Base-by-base conservation (phyloP, 2,329 filamentous ascomycete species). In the Ceratocystis eucalypticola region DNA sequence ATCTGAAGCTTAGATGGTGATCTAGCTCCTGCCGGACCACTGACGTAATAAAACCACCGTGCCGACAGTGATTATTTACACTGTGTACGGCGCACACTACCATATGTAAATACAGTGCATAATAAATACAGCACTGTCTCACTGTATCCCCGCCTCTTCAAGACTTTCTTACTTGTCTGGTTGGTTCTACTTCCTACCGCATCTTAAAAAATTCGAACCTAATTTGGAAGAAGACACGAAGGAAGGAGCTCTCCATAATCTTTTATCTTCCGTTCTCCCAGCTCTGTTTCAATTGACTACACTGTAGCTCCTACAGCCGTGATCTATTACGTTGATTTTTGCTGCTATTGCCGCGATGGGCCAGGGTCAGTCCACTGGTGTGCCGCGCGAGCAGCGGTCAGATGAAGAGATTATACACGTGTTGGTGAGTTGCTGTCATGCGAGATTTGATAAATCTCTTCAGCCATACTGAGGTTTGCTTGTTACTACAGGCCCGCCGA, bases 401-500 rank as follows among this genome's bases (percentile, higher is more conserved):
- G 33, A 62, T 20, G 65, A 66, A 28, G 37, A 66, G 44, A 20
- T 66, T 41, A 17, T 44, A 17, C 65, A 63, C 46, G 33, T 48
- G 7, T 48, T 66, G 20, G 65, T 66, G 61, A 25, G 65, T 62
- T n/a, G 15, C 28, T 46, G 22, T 48, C 37, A 0, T n/a, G 48
- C 20, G 8, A 28, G 22, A 53, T 15, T 22, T 12, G 20, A 12
- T 5, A 41, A 41, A 41, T 41, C 37, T 12, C 37, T 41, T 5
- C 12, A 28, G 48, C 10, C 20, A 25, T 53, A 28, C 22, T 22
- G 48, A 53, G 4, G 25, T 17, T 50, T 55, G 44, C 20, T 55
- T 65, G 25, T 22, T 15, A 45, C 25, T 53, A 30, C 10, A 87
- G 84, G 84, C 84, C 69, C 75, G 77, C 66, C 82, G 77, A 70